These are phyloP conservation scores for Suzukiozyma palmioleophila DNA, from an alignment of 1,139 yeast species.

Conservation along the genomic window DNA sequence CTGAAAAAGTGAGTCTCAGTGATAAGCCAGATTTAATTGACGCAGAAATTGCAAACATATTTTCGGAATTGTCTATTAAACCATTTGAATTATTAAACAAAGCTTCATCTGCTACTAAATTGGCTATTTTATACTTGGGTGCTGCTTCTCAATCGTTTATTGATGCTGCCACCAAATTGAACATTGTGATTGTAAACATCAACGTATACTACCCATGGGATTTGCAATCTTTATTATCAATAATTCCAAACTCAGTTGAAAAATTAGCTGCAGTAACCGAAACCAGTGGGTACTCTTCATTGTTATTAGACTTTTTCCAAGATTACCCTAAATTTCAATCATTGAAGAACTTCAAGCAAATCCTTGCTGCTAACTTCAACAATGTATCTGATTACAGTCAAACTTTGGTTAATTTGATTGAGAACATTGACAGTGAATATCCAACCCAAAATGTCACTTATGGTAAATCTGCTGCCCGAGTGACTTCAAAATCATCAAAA, in stretches of 20 bases:
- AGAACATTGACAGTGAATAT: slow-evolving; percentile 45
- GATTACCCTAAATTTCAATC: slow-evolving; percentile 47
- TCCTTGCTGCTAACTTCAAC: slow-evolving; percentile 60
- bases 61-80: slow-evolving; percentile 21
- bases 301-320: slow-evolving; percentile 72
- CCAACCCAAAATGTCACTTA: slow-evolving; percentile 65
- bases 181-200: slow-evolving; percentile 51
- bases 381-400: slow-evolving; percentile 41
- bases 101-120: slow-evolving; percentile 31
- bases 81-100: slow-evolving; percentile 30
- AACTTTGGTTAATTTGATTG: slow-evolving; percentile 46
- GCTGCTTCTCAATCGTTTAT: slow-evolving; percentile 44
- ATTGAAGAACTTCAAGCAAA: slow-evolving; percentile 44
- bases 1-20: slow-evolving; percentile 13
- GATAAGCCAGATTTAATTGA: slow-evolving; percentile 15
- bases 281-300: slow-evolving; percentile 49
- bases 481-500: slow-evolving; percentile 27
- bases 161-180: slow-evolving; percentile 35
- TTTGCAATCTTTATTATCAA: slow-evolving; percentile 43
- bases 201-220: slow-evolving; percentile 73
- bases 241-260: slow-evolving; percentile 53
- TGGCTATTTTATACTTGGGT: slow-evolving; percentile 61
- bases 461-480: slow-evolving; percentile 41
- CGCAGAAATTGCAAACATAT: slow-evolving; percentile 22
- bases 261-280: slow-evolving; percentile 66